These are phyloP conservation scores for Cladophialophora immunda DNA, from an alignment of 2,329 filamentous ascomycete genomes.

Conservation along the genomic window DNA sequence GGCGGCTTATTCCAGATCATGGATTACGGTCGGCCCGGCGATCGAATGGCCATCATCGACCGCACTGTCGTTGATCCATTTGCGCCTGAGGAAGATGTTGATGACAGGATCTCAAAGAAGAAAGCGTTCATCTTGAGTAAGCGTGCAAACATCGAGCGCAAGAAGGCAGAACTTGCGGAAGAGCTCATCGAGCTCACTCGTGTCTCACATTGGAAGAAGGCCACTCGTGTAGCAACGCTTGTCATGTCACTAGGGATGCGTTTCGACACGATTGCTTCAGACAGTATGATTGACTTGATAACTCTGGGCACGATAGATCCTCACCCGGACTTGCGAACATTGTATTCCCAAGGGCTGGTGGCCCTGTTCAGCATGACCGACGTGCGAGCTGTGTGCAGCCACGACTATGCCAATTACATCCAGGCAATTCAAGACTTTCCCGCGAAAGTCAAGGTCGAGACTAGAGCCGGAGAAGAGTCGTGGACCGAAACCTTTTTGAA, in stretches of 20 bases:
- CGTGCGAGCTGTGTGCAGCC: constrained; percentile 82
- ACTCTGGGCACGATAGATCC: constrained; percentile 85
- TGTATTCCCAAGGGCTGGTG: constrained; percentile 82
- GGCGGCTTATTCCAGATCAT: constrained; percentile 85
- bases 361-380: constrained; percentile 85
- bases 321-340: constrained; percentile 82
- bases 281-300: constrained; percentile 83
- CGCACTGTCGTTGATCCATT: constrained; percentile 75
- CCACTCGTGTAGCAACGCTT: constrained; percentile 86
- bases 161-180: constrained; percentile 80
- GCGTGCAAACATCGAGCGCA: constrained; percentile 78
- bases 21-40: constrained; percentile 89
- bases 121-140: constrained; percentile 78
- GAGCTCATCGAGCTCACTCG: constrained; percentile 81
- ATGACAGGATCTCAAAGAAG: constrained; percentile 68
- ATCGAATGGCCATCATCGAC: constrained; percentile 85
- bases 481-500: constrained; percentile 83
- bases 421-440: constrained; percentile 79
- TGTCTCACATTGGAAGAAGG: constrained; percentile 94
- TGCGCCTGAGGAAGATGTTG: constrained; percentile 72
- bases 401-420: constrained; percentile 87
- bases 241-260: constrained; percentile 88
- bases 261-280: constrained; percentile 86
- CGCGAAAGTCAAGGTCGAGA: constrained; percentile 77
- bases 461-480: constrained; percentile 75